Percentiles rank a stretch among this genome's conserved stretches.
These are phyloP conservation scores for Xanthoconium separans DNA, from an alignment of 1,284 basidiomycete species.

Conservation along the genomic window DNA sequence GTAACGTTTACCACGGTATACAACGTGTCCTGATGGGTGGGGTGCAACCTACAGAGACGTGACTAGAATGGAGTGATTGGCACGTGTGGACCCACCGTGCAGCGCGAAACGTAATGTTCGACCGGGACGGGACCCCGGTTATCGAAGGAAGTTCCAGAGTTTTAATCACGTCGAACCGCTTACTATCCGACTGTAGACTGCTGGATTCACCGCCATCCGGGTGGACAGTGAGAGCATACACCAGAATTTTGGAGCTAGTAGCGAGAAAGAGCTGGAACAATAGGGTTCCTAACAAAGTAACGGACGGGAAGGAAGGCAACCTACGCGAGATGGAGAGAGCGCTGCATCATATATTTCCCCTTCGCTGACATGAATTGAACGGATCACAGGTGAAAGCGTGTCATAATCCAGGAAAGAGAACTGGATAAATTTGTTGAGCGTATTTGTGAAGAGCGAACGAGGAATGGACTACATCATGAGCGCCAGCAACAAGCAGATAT, in stretches of 20 bases:
- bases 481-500: constrained; percentile 62
- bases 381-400: constrained; percentile 50
- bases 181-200: constrained; percentile 5
- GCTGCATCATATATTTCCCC: constrained; percentile 75
- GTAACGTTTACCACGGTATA: constrained; percentile 79
- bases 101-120: constrained; percentile 64
- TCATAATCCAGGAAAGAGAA: constrained; percentile 70
- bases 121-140: constrained; percentile 45
- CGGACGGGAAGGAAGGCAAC: constrained; percentile 17
- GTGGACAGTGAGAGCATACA: constrained; percentile 50
- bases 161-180: constrained; percentile 45
- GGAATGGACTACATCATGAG: constrained; percentile 50
- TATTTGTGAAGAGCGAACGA: not conserved
- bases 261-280: constrained; percentile 57
- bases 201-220: constrained; percentile 27
- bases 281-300: constrained; percentile 4
- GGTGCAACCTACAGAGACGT: constrained; percentile 56
- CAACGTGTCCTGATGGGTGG: constrained; percentile 48
- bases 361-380: constrained; percentile 48
- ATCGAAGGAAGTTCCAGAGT: constrained; percentile 56
- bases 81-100: constrained; percentile 50
- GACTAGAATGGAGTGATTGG: constrained; percentile 3
- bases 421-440: constrained; percentile 39
- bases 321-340: constrained; percentile 55
- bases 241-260: constrained; percentile 59